These are phyloP conservation scores for Entelexis paramagnoliae DNA, from an alignment of 1,139 yeast genomes.

Conservation along the genomic window DNA sequence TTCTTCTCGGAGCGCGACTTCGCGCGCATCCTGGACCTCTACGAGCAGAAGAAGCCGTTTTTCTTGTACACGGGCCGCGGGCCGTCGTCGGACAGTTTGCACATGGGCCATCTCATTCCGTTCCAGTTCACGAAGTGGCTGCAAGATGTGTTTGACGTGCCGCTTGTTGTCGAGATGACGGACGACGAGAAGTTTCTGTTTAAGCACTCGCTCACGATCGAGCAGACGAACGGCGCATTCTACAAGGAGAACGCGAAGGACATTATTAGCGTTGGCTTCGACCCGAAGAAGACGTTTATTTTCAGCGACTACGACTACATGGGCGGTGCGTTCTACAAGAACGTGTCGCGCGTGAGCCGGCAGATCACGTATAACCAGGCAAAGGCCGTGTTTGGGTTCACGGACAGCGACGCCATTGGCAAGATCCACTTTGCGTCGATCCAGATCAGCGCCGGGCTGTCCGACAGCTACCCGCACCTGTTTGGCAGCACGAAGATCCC, in stretches of 20 bases:
- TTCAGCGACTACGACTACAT: slow-evolving; percentile 86
- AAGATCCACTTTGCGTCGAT: slow-evolving; percentile 89
- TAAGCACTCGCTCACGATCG: slow-evolving; percentile 79
- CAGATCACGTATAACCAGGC: slow-evolving; percentile 96
- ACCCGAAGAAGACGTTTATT: slow-evolving; percentile 87
- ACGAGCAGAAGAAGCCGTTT: slow-evolving; percentile 91
- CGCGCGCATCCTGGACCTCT: slow-evolving; percentile 63
- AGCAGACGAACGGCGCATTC: slow-evolving; percentile 65
- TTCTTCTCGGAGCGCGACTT: slow-evolving; percentile 92
- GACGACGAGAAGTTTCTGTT: slow-evolving; percentile 97
- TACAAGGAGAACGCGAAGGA: slow-evolving; percentile 81
- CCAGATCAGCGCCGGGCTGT: slow-evolving; percentile 93
- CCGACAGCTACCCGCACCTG: slow-evolving; percentile 90
- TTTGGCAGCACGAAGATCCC: slow-evolving; percentile 78
- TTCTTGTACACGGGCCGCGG: slow-evolving; percentile 97
- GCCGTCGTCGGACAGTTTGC: slow-evolving; percentile 91
- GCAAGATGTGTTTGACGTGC: slow-evolving; percentile 94
- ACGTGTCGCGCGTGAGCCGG: slow-evolving; percentile 85
- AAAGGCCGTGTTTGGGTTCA: slow-evolving; percentile 94
- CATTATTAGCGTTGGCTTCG: slow-evolving; percentile 88
- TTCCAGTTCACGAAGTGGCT: slow-evolving; percentile 94
- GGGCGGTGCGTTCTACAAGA: slow-evolving; percentile 91
- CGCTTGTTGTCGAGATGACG: slow-evolving; percentile 89
- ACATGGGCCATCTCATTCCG: slow-evolving; percentile 95
- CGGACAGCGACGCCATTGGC: slow-evolving; percentile 90